Base-by-base conservation (phyloP, 257 asterid species). In the Lithospermum erythrorhizon region DNA sequence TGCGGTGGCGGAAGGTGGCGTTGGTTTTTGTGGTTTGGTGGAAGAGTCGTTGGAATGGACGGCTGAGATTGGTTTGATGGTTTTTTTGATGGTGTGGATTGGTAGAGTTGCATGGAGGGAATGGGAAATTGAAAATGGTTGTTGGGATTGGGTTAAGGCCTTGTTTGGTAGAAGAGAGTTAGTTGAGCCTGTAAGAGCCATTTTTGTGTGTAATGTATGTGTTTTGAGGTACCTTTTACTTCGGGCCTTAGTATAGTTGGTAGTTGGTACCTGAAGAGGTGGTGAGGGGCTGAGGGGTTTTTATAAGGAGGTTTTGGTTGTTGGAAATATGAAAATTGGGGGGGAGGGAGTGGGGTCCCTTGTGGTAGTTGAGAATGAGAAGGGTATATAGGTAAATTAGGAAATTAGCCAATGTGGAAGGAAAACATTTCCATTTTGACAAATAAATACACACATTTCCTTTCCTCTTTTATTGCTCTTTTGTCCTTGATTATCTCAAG, bases 31-130 rank as follows among this genome's bases (percentile, higher is more conserved):
- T 8, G 73, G 13, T 73, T 73, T 78, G 57, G 76, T 76, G 57
- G 79, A 63, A 6, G 76, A 58, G 21, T 72, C 86, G 21, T 79
- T 58, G 18, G 87, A 62, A 65, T 78, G 84, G 68, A 76, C 70
- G 59, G 84, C 79, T 21, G 75, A 69, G 74, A 78, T 76, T 17
- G 76, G 79, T 24, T 69, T 66, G 55, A 63, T 13, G 61, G 35
- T 21, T 55, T 13, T 22, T 5, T 30, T 23, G 18, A 56, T 17
- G 55, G 62, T 32, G 15, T 65, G 63, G 69, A 20, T 45, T 67
- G 1, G 59, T 51, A 58, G 66, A 65, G 23, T 59, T 57, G 47
- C 19, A 60, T 55, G 18, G 67, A 21, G 7, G 60, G 66, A 63
- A 52, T 75, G 59, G 55, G 62, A 59, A 37, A 30, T 29, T 67